Conservation (phyloP, 495 filamentous ascomycete genomes). For the Bombardia bombarda region DNA sequence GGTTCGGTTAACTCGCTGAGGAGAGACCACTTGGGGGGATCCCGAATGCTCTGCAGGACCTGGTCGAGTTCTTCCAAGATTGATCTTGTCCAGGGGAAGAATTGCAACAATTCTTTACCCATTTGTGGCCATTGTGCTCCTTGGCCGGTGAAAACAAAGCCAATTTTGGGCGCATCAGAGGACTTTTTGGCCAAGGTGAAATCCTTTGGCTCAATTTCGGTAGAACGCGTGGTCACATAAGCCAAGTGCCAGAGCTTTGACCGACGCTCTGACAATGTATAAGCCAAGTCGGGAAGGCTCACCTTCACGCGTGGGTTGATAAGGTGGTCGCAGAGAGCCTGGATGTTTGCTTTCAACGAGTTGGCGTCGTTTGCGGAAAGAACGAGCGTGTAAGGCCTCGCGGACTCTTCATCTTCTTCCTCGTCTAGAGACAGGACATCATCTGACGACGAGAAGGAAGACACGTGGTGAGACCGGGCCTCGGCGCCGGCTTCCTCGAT, state of each 20-base stretch:
- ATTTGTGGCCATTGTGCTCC: constrained; percentile 15
- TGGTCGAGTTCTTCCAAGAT: constrained; percentile 2
- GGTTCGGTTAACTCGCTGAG: background rate
- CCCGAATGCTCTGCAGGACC: constrained; percentile 4
- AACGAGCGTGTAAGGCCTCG: constrained; percentile 3
- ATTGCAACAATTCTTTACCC: constrained; percentile 4
- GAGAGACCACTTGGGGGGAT: constrained; percentile 5
- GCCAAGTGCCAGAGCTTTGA: constrained; percentile 7
- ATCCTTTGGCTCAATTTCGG: background rate
- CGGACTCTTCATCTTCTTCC: constrained; percentile 26
- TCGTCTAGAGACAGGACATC: background rate
- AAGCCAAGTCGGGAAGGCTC: constrained; percentile 6
- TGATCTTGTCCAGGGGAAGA: background rate
- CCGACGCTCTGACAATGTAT: constrained; percentile 14
- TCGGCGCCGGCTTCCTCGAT: constrained; percentile 9
- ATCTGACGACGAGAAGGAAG: background rate
- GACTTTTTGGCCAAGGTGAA: constrained; percentile 2
- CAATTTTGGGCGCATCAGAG: background rate
- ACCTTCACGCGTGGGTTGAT: constrained; percentile 13
- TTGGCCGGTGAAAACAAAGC: constrained; percentile 14
- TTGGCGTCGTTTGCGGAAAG: constrained; percentile 15
- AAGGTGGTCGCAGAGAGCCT: constrained; percentile 12
- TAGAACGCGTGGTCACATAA: background rate
- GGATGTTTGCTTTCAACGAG: constrained; percentile 3
- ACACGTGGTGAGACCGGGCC: background rate